Base-by-base conservation (phyloP, 306 rosid genomes). In the Fagus sylvatica region DNA sequence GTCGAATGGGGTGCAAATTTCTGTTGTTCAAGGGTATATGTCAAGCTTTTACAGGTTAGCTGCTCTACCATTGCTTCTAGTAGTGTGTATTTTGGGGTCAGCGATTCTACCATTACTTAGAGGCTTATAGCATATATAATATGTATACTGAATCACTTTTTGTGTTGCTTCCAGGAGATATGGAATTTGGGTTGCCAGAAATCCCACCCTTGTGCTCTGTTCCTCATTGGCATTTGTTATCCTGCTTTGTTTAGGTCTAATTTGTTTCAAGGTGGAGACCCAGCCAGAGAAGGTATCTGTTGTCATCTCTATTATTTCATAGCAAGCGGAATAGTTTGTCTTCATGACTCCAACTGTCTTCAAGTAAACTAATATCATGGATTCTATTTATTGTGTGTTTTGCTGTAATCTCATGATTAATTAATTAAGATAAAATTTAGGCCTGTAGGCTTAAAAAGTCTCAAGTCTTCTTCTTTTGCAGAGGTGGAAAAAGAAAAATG, bases 161-260 rank as follows among this genome's bases (percentile, higher is more conserved):
- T 75, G 34, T 83, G 60, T 72, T 72, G 71, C 81, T 75, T 87
- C 51, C 87, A 94, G 98, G 90, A 73, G 77, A 15, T 92, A 92
- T 79, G 98, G 98, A 82, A 83, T 81, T 62, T 92, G 98, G 98
- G 92, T 82, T 76, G 94, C 97, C 76, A 84, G 87, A 87, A 89
- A 88, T 85, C 97, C 97, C 66, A 48, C 80, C 73, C 80, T 83
- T 59, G 95, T 94, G 79, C 93, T 94, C 81, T 90, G 80, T 80
- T 84, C 85, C 77, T 94, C 98, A 15, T 64, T 90, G 88, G 93
- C 86, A 62, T 75, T 94, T 65, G 92, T 94, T 87, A 75, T 94
- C 74, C 71, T 94, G 64, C 92, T 94, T 70, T 89, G 89, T 72
- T 40, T 92, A 83, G 98, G 98, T 73, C 83, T 94, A 67, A 80